A percentile compares a stretch with the other conserved stretches of the same genome.
Evolutionary conservation across 2,329 filamentous ascomycete species (phyloP).

Genomic region (Botrytis hyacinthi): DNA sequence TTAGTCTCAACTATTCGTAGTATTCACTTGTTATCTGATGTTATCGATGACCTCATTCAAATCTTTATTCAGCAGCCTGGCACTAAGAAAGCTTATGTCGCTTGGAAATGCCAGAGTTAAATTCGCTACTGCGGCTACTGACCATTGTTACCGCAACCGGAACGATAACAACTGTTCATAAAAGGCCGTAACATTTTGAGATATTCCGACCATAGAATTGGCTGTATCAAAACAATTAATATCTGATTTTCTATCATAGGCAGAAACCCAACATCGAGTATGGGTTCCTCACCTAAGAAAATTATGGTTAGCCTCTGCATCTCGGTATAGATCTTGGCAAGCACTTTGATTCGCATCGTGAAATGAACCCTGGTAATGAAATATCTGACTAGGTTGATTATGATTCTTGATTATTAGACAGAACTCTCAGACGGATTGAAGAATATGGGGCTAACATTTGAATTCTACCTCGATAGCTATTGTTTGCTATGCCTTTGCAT

Average conservation of each 20-base stretch:
- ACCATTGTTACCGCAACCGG: neutral
- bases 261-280: neutral
- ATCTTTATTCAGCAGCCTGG: neutral
- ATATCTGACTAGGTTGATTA: neutral
- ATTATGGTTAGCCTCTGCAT: neutral
- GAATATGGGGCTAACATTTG: too few relatives aligned
- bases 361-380: neutral
- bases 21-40: neutral
- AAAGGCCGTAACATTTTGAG: accelerated
- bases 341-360: neutral
- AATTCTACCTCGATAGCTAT: too few relatives aligned
- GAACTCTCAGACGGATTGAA: too few relatives aligned
- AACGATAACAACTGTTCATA: accelerated
- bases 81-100: neutral
- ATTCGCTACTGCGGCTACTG: neutral
- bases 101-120: neutral
- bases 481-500: too few relatives aligned
- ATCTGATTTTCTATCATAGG: neutral
- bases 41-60: neutral
- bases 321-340: neutral
- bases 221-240: neutral
- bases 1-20: neutral
- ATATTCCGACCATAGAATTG: accelerated
- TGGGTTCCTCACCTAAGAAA: neutral
- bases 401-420: too few relatives aligned